Percentiles rank a stretch among this genome's conserved stretches.
Conservation (phyloP, 768 basidiomycete genomes). For the Lactifluus subvellereus region DNA sequence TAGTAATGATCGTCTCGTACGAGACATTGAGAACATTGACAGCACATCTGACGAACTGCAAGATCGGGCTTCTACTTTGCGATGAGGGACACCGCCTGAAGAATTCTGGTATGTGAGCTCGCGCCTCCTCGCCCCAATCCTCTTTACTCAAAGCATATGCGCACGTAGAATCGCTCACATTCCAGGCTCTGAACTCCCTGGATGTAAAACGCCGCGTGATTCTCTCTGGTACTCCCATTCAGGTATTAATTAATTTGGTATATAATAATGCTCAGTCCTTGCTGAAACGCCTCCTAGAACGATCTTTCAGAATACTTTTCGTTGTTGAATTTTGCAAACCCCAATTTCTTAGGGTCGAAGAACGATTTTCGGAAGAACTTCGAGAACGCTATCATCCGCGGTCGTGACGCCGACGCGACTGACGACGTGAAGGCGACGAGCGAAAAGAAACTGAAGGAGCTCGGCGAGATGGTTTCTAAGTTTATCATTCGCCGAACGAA, state of each 20-base stretch:
- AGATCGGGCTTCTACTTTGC: conserved; percentile 87
- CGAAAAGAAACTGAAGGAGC: conserved; percentile 87
- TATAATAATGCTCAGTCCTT: not conserved
- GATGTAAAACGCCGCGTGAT: conserved; percentile 90
- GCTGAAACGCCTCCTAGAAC: conserved; percentile 46
- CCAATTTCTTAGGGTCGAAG: conserved; percentile 81
- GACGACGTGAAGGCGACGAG: conserved; percentile 71
- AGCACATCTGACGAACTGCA: conserved; percentile 68
- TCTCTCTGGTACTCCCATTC: conserved; percentile 89
- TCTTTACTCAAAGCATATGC: not conserved
- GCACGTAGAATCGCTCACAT: conserved; percentile 72
- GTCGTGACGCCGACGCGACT: conserved; percentile 83
- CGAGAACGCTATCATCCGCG: conserved; percentile 85
- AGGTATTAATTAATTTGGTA: conserved; percentile 40
- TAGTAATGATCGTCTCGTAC: conserved; percentile 98
- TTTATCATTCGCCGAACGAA: conserved; percentile 96
- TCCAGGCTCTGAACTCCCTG: conserved; percentile 73
- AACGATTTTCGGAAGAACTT: conserved; percentile 94
- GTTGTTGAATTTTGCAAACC: conserved; percentile 87
- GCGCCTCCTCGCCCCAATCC: conserved; percentile 1
- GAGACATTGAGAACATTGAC: conserved; percentile 85
- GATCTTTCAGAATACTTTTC: conserved; percentile 95
- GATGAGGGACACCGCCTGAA: conserved; percentile 98
- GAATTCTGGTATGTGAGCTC: conserved; percentile 68
- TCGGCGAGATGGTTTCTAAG: conserved; percentile 80